Conservation (phyloP, 1,139 yeast genomes). For the Yamadazyma trypodendri region DNA sequence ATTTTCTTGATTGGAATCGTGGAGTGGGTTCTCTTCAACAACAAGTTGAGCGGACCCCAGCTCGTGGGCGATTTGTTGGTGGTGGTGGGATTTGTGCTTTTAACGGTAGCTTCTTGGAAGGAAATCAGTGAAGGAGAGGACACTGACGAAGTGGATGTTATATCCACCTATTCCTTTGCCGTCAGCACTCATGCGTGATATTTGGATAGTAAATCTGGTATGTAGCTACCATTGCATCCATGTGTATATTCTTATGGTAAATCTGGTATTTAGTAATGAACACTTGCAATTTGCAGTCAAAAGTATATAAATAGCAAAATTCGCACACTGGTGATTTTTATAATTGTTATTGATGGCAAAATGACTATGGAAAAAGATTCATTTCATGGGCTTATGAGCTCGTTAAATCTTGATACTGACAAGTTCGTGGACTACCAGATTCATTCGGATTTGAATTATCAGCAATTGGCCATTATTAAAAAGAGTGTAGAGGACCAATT, state of each 20-base stretch:
- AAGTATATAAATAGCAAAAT: not conserved
- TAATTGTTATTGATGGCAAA: not conserved
- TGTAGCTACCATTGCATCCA: slow-evolving; percentile 18
- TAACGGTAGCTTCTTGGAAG: slow-evolving; percentile 72
- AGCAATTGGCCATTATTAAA: slow-evolving; percentile 32
- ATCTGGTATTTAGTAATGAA: not conserved
- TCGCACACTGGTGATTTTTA: not conserved
- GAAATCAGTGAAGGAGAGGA: slow-evolving; percentile 66
- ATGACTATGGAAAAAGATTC: slow-evolving; percentile 20
- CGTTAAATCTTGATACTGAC: slow-evolving; percentile 26
- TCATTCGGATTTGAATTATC: slow-evolving; percentile 20
- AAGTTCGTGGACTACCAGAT: slow-evolving; percentile 12
- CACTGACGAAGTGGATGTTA: slow-evolving; percentile 50
- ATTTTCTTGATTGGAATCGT: slow-evolving; percentile 77
- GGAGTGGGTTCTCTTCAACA: slow-evolving; percentile 72
- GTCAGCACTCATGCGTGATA: slow-evolving; percentile 22
- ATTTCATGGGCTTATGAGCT: slow-evolving; percentile 41
- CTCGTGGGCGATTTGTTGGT: slow-evolving; percentile 57
- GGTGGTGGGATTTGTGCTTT: slow-evolving; percentile 63
- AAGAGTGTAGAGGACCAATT: slow-evolving; percentile 34
- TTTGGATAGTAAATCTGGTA: no score
- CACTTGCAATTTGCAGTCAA: slow-evolving; percentile 1
- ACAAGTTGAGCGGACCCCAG: slow-evolving; percentile 47
- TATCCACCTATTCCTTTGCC: slow-evolving; percentile 46
- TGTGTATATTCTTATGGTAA: no score